Base-by-base conservation (phyloP, 352 stramenopile genomes). In the Phytopythium mirpurense region DNA sequence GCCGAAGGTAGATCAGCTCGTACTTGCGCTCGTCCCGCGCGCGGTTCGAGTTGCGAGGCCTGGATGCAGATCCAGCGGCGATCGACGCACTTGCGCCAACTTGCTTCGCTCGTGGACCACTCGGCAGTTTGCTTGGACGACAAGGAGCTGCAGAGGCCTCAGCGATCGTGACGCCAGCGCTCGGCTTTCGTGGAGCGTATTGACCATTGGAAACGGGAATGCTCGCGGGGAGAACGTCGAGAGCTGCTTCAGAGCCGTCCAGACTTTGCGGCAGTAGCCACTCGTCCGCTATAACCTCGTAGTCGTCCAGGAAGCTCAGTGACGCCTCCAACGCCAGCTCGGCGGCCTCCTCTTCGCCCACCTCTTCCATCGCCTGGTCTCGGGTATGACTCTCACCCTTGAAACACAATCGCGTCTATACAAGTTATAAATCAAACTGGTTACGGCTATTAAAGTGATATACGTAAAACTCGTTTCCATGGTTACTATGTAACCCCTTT, bases 1-100 rank as follows among this genome's bases (percentile, higher is more conserved):
- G 34, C 51, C 74, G 74, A 35, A 88, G 51, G 58, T 84, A 82
- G 23, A 84, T 70, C 32, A 88, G 71, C 60, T 88, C 77, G 27
- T 84, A 66, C 41, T 80, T 79, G 45, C 70, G 72, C 60, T 80
- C 69, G 44, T 79, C 68, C 42, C 72, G 67, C 42, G 72, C 72
- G 10, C 70, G 69, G 54, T 83, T 83, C 48, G 72, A 73, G 60
- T 83, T n/a, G n/a, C n/a, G n/a, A n/a, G n/a, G n/a, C n/a, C n/a
- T n/a, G n/a, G n/a, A n/a, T n/a, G n/a, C n/a, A n/a, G n/a, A n/a
- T n/a, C n/a, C n/a, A n/a, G n/a, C n/a, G n/a, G n/a, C n/a, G n/a
- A n/a, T n/a, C n/a, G n/a, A n/a, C n/a, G n/a, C n/a, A n/a, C n/a
- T n/a, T n/a, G n/a, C n/a, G n/a, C n/a, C 76, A 47, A 72, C 62